These are phyloP conservation scores for Brettanomyces nanus DNA, from an alignment of 805 yeast species.

Conservation along the genomic window DNA sequence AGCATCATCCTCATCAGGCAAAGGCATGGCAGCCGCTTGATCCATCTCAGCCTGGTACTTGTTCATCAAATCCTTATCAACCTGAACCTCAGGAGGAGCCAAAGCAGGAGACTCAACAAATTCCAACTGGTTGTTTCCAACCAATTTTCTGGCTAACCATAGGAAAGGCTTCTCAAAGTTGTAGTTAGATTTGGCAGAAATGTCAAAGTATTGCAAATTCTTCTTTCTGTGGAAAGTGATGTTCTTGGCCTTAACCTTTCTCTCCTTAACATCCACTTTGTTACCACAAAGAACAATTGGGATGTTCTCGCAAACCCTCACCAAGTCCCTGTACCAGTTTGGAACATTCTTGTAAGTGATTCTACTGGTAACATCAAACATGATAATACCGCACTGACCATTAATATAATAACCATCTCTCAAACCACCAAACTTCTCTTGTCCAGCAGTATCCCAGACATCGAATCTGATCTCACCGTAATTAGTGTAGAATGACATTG, in stretches of 20 bases:
- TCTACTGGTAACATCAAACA: conserved; percentile 99
- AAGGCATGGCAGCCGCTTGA: conserved; percentile 98
- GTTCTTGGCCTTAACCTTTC: conserved; percentile 99
- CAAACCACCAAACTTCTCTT: conserved; percentile 98
- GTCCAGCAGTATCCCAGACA: conserved; percentile 99
- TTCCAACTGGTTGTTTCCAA: conserved; percentile 96
- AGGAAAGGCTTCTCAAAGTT: conserved; percentile 99
- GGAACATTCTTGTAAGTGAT: conserved; percentile 99
- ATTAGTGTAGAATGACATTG: conserved; percentile 95
- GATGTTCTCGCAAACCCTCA: conserved; percentile 98
- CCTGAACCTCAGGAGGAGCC: conserved; percentile 99
- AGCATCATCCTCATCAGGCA: conserved; percentile 99
- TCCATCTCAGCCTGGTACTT: conserved; percentile 99
- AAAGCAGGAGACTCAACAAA: conserved; percentile 99
- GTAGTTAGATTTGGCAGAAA: conserved; percentile 98
- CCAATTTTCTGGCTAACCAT: conserved; percentile 99
- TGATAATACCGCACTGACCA: conserved; percentile 99
- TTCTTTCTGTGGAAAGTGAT: conserved; percentile 99
- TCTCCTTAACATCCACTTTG: conserved; percentile 99
- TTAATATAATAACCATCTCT: conserved; percentile 99
- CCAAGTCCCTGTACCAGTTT: conserved; percentile 99
- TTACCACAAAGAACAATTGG: conserved; percentile 99
- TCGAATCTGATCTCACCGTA: conserved; percentile 98
- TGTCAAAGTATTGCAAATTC: conserved; percentile 98
- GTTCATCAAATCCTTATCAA: conserved; percentile 93